Conservation (phyloP, 176 grass and related monocot species). For the Dactylis glomerata region DNA sequence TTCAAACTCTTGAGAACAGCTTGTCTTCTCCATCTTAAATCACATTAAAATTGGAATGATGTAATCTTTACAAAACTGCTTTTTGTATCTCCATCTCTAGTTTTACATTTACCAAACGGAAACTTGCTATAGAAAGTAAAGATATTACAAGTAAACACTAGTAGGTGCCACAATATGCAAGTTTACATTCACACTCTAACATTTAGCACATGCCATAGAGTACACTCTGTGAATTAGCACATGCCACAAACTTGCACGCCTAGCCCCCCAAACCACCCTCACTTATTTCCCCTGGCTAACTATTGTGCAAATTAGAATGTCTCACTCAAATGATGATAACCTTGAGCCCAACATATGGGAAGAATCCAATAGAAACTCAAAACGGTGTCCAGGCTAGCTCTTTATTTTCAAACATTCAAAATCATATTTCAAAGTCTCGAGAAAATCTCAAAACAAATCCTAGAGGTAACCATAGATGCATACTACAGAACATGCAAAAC, state of each 20-base stretch:
- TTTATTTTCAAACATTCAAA: too few relatives aligned
- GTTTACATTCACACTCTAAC: background rate
- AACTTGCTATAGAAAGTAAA: background rate
- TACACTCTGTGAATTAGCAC: background rate
- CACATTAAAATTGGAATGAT: constrained; percentile 9
- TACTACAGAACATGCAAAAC: too few relatives aligned
- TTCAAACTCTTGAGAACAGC: background rate
- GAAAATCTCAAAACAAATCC: too few relatives aligned
- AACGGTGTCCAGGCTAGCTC: too few relatives aligned
- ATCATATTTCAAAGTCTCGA: too few relatives aligned
- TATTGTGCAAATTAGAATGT: background rate
- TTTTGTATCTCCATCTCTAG: background rate
- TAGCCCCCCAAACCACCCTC: background rate
- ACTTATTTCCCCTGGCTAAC: background rate
- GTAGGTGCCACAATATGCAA: background rate
- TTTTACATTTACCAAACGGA: constrained; percentile 17
- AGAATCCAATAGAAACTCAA: too few relatives aligned
- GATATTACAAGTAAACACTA: background rate
- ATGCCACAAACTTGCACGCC: background rate
- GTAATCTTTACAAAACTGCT: background rate
- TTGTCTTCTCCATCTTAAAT: background rate
- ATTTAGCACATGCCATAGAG: background rate
- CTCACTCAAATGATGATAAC: background rate
- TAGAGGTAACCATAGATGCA: too few relatives aligned
- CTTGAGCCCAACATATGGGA: background rate